Base-by-base conservation (phyloP, 2,329 filamentous ascomycete genomes). In the Beauveria scarabaeidicola region DNA sequence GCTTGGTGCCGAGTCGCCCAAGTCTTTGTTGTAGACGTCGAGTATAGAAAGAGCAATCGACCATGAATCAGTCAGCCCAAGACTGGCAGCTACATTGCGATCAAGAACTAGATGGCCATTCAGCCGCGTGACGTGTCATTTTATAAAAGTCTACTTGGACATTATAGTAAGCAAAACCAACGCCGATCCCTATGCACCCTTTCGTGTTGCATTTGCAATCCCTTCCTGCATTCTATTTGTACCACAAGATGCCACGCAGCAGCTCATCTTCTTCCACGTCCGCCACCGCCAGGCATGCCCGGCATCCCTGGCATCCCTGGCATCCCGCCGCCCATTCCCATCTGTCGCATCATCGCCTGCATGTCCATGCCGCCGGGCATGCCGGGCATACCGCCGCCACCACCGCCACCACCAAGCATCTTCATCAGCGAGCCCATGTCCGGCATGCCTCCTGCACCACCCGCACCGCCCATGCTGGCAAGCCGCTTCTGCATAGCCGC, bases 401-500 rank as follows among this genome's bases (percentile, higher is more conserved):
- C 73, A 1, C 85, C 52, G 7, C 53, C 86, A 19, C 86, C 86
- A 4, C 88, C 88, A 66, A 97, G 82, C 89, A 96, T 95, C 80
- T 94, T 93, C 84, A 95, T 93, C 75, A 97, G 81, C 60, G 86
- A 86, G 36, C 85, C 85, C 82, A 97, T 88, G 67, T 95, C 91
- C 0, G 87, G 87, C 87, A 91, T 91, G 6, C 82, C 81, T 44
- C 77, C 87, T 3, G 79, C 85, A 41, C 79, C 82, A 7, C 79
- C 87, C 2, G 77, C 82, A 1, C 77, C 90, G 38, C 93, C 94
- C 90, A 97, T 96, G 66, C 88, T 90, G 70, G 92, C 89, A 76
- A 99, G 79, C 13, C 92, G 82, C 77, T 96, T 96, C 77, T 99
- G 94, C 91, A 97, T 96, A 2, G 94, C 93, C 0, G 92, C 92